Conservation (phyloP, 129 eudicot species). For the Flaveria robusta region DNA sequence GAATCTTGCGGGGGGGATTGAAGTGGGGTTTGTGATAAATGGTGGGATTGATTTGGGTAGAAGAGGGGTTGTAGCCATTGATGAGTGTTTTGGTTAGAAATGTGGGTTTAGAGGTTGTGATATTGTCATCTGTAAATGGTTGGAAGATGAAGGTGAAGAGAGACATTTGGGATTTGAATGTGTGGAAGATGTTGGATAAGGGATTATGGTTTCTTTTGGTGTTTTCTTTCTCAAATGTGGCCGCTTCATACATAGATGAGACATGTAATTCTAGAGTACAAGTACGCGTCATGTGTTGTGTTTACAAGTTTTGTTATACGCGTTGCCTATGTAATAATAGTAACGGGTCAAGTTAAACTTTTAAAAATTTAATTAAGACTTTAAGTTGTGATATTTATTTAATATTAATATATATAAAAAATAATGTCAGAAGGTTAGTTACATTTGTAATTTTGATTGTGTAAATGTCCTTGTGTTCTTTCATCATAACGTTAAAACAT, state of each 20-base stretch:
- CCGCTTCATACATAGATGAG: background rate
- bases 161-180: conserved; percentile 45
- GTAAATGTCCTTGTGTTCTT: no score
- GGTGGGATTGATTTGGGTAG: conserved; percentile 57
- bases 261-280: no score
- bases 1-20: conserved; percentile 33
- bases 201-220: conserved; percentile 19
- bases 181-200: conserved; percentile 63
- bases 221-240: conserved; percentile 8
- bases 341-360: no score
- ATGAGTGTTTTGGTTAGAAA: background rate
- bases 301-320: no score
- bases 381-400: no score
- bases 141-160: background rate
- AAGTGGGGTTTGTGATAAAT: conserved; percentile 40
- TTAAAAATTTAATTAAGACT: no score
- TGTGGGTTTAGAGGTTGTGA: background rate
- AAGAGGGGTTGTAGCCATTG: conserved; percentile 65
- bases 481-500: no score
- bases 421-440: no score
- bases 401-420: no score
- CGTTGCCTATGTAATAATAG: no score
- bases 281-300: no score
- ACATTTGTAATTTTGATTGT: no score
- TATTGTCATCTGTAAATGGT: conserved; percentile 19